These are phyloP conservation scores for Geotrichum phurueaensis DNA, from an alignment of 1,139 yeast genomes.

Conservation along the genomic window DNA sequence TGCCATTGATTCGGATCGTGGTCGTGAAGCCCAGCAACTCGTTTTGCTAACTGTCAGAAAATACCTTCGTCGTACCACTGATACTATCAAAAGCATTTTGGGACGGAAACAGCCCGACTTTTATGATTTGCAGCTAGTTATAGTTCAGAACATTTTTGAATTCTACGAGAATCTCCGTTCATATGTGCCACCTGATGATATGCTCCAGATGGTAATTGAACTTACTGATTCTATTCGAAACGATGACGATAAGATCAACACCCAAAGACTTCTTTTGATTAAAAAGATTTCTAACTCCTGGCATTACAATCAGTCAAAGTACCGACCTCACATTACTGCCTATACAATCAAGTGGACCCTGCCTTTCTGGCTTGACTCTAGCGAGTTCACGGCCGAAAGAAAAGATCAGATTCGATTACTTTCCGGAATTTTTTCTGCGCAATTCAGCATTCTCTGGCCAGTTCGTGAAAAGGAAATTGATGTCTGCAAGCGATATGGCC, in stretches of 20 bases:
- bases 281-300: conserved; percentile 51
- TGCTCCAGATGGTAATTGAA: conserved; percentile 28
- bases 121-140: conserved; percentile 23
- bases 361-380: conserved; percentile 26
- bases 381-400: conserved; percentile 25
- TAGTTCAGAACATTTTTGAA: conserved; percentile 23
- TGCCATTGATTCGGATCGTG: conserved; percentile 25
- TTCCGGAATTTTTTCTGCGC: conserved; percentile 31
- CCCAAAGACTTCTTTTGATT: conserved; percentile 53
- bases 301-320: conserved; percentile 38
- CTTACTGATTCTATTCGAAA: conserved; percentile 27
- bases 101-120: conserved; percentile 20
- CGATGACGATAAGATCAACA: conserved; percentile 42
- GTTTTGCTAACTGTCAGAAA: conserved; percentile 20
- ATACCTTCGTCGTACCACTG: conserved; percentile 23
- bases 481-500: conserved; percentile 30
- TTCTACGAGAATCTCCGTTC: conserved; percentile 24
- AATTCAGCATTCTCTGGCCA: conserved; percentile 32
- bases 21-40: conserved; percentile 21
- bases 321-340: conserved; percentile 44
- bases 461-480: conserved; percentile 27
- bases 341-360: conserved; percentile 54
- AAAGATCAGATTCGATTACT: conserved; percentile 30
- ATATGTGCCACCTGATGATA: conserved; percentile 25
- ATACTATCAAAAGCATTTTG: conserved; percentile 22